Conservation (phyloP, 2,329 filamentous ascomycete species). For the Ceratocystis cubensis region DNA sequence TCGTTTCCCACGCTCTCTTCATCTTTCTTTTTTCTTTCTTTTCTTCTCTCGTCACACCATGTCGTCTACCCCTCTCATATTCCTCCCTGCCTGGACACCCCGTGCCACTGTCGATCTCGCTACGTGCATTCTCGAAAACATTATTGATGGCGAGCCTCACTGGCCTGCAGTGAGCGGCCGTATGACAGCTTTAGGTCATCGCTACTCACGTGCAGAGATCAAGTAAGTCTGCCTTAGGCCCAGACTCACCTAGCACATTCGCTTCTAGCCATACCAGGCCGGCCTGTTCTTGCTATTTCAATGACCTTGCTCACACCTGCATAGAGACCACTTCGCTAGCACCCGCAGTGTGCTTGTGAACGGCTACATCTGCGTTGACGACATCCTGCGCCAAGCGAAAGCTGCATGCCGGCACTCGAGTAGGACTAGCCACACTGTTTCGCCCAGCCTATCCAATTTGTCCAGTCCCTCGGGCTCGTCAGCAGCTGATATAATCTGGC, state of each 20-base stretch:
- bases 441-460: no score
- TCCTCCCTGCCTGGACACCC: conserved; percentile 6
- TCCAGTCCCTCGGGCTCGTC: no score
- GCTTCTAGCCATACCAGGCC: not conserved
- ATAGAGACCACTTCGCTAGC: not conserved
- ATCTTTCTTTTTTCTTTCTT: not conserved
- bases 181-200: not conserved
- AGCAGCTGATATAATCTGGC: no score
- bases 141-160: not conserved
- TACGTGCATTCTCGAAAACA: not conserved
- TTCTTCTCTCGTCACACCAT: not conserved
- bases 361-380: not conserved
- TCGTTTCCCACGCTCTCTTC: not conserved
- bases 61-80: not conserved
- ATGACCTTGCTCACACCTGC: not conserved
- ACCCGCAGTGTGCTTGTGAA: not conserved
- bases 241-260: not conserved
- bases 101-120: conserved; percentile 3
- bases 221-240: not conserved
- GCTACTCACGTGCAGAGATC: not conserved
- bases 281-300: not conserved
- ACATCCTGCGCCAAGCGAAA: not conserved
- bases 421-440: no score
- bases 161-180: not conserved
- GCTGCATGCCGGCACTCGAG: not conserved